A percentile compares a stretch with the other conserved stretches of the same genome.
These are phyloP conservation scores for Codiaeum variegatum DNA, from an alignment of 441 rosid genomes.

Conservation along the genomic window DNA sequence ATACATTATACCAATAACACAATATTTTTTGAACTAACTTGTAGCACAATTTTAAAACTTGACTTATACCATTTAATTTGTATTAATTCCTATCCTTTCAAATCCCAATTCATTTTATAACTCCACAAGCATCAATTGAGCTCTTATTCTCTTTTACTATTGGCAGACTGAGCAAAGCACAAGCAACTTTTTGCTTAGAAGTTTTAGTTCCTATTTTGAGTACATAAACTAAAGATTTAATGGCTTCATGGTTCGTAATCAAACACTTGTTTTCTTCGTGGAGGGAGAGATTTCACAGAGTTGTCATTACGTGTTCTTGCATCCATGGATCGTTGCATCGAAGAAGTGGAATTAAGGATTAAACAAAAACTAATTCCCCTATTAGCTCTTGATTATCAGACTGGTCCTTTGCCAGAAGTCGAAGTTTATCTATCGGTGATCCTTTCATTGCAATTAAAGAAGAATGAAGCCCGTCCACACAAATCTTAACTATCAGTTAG, in stretches of 20 bases:
- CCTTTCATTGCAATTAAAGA: slow-evolving; percentile 66
- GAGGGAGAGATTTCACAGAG: slow-evolving; percentile 73
- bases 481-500: slow-evolving; percentile 82
- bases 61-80: no score
- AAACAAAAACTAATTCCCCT: slow-evolving; percentile 89
- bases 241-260: slow-evolving; percentile 66
- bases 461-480: slow-evolving; percentile 67
- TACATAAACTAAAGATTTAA: slow-evolving; percentile 74
- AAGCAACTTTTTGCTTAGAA: slow-evolving; percentile 88
- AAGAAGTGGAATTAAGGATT: slow-evolving; percentile 68
- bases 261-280: slow-evolving; percentile 60
- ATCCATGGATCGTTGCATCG: slow-evolving; percentile 83
- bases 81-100: no score
- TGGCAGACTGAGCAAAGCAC: slow-evolving; percentile 76
- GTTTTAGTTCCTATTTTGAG: slow-evolving; percentile 83
- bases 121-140: slow-evolving; percentile 80
- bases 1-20: no score
- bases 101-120: no score
- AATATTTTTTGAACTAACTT: no score
- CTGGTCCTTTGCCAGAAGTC: slow-evolving; percentile 81
- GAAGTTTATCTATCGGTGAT: slow-evolving; percentile 83
- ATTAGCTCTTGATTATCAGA: slow-evolving; percentile 72
- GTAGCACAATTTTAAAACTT: no score
- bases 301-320: slow-evolving; percentile 89
- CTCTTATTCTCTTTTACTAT: slow-evolving; percentile 71